These are phyloP conservation scores for Athelia sp. DNA, from an alignment of 1,284 basidiomycete species.

Conservation along the genomic window DNA sequence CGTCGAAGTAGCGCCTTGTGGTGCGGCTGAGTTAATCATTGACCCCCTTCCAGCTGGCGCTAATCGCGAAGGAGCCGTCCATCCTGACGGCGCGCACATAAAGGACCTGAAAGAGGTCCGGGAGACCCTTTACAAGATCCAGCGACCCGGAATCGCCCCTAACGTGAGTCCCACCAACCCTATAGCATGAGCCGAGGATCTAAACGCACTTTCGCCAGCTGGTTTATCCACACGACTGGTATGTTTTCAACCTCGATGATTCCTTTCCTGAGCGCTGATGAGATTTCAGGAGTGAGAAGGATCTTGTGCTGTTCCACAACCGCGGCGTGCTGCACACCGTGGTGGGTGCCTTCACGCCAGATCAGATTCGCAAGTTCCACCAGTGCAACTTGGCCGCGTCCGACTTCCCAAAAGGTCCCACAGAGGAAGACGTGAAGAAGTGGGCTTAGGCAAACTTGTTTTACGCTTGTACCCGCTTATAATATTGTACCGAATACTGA, in stretches of 20 bases:
- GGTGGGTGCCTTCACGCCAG: slow-evolving; percentile 66
- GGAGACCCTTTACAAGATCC: slow-evolving; percentile 54
- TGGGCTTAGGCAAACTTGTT: no score
- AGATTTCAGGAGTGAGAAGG: slow-evolving; percentile 43
- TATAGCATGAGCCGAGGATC: not conserved
- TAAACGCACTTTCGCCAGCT: slow-evolving; percentile 23
- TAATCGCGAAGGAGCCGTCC: slow-evolving; percentile 38
- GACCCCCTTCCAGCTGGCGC: slow-evolving; percentile 42
- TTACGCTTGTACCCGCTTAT: no score
- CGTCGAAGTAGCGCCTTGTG: slow-evolving; percentile 57
- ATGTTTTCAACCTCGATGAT: no score
- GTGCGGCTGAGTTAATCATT: slow-evolving; percentile 36
- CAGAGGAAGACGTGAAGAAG: slow-evolving; percentile 52
- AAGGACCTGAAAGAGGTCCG: slow-evolving; percentile 51
- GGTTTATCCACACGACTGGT: slow-evolving; percentile 60
- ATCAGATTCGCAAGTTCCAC: slow-evolving; percentile 75
- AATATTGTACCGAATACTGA: no score
- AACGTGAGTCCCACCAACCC: not conserved
- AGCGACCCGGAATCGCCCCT: slow-evolving; percentile 61
- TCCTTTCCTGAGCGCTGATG: slow-evolving; percentile 10
- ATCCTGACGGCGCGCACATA: slow-evolving; percentile 54
- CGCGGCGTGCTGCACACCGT: slow-evolving; percentile 76
- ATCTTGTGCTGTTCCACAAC: slow-evolving; percentile 70
- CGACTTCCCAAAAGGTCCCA: slow-evolving; percentile 63
- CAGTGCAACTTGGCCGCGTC: slow-evolving; percentile 82